phyloP scores from a whole-genome alignment of 148 eudicot species.

The Rhododendron griersonianum region DNA sequence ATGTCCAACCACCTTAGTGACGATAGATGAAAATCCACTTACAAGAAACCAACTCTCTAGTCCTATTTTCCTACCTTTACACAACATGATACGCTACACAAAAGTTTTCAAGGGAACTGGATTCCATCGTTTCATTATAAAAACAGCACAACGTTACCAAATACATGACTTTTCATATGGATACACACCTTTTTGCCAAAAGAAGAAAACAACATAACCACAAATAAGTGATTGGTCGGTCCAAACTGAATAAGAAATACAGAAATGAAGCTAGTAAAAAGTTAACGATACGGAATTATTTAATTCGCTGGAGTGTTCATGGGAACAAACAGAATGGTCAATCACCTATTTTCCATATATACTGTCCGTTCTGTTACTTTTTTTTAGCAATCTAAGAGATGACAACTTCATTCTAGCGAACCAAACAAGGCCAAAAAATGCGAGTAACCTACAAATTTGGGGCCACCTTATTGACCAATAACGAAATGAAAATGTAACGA shows the following conservation, averaged over 20 bases:
- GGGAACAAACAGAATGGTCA: background rate
- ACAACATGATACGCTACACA: background rate
- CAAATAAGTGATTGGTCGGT: background rate
- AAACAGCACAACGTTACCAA: background rate
- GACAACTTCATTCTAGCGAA: background rate
- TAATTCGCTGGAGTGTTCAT: background rate
- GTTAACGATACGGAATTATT: background rate
- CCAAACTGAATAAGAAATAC: background rate
- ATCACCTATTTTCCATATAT: background rate
- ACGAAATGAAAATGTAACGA: background rate
- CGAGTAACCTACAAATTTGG: background rate
- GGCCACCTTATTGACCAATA: background rate
- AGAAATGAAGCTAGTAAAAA: background rate
- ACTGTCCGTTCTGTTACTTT: background rate
- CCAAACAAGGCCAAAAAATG: background rate
- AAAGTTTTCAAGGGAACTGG: background rate
- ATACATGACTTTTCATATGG: background rate
- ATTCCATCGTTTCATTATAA: background rate
- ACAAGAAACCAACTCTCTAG: background rate
- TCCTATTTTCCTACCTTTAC: background rate
- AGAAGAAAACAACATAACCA: background rate
- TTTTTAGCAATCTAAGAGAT: background rate
- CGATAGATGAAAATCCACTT: background rate
- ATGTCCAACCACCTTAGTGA: background rate
- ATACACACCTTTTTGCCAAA: background rate